Base-by-base conservation (phyloP, 75 land plant species). In the Pinus taeda region DNA sequence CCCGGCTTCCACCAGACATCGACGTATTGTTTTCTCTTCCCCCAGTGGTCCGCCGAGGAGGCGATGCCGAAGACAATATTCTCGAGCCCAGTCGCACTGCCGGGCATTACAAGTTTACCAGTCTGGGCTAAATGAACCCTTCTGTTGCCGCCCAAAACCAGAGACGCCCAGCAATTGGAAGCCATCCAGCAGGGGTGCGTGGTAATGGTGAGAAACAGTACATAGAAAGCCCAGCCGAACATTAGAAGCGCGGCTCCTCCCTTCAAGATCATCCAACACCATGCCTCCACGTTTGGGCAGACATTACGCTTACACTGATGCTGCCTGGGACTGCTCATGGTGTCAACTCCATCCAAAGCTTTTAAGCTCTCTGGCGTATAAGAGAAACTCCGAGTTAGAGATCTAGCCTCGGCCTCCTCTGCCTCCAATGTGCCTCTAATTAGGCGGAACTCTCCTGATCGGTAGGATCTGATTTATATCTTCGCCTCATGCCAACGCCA, bases 51-150 rank as follows among this genome's bases (percentile, higher is more conserved):
- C 18, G 91, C 76, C 2, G 95, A 89, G 0, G 86, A 89, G 1
- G 86, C 95, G 8, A 93, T 89, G 61, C 89, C 89, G 71, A 93
- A 91, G 36, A 91, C 83, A n/a, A 93, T 85, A 74, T 88, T 80
- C 21, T 77, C 76, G 13, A 89, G 49, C 9, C 80, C 73, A 9
- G 91, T 88, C 6, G 57, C 13, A 69, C 0, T 42, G 20, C 14
- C 20, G 3, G 2, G 72, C n/a, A 7, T 17, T 3, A 33, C 1
- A 33, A 11, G 4, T 22, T 20, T 37, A 18, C n/a, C n/a, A 20
- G 8, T 3, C 1, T 9, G 4, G 49, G 62, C 62, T 3, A 60
- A 3, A 60, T 15, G 29, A 78, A 75, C 21, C 89, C 93, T 33
- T 18, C 49, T 42, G 24, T 42, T 42, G 72, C 72, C 42, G 1